Evolutionary conservation across 2,329 filamentous ascomycete genomes (phyloP).

Genomic region (Helotiales sp.): DNA sequence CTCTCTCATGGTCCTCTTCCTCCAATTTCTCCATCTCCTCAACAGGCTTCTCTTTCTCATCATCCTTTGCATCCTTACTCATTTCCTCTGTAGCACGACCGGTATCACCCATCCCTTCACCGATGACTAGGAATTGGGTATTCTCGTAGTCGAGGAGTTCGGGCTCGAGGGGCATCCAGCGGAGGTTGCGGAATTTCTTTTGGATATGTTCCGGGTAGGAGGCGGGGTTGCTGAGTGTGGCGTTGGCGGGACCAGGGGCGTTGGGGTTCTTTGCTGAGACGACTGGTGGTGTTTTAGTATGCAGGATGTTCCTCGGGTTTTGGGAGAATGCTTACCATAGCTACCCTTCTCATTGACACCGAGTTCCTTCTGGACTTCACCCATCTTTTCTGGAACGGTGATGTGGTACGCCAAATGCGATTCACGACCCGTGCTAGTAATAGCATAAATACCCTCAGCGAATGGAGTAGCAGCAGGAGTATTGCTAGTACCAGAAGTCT

Average conservation of each 20-base stretch:
- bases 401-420: slow-evolving; percentile 80
- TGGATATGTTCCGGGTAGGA: slow-evolving; percentile 72
- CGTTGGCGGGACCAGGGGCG: slow-evolving; percentile 62
- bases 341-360: slow-evolving; percentile 71
- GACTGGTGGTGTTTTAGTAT: slow-evolving; percentile 39
- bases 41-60: slow-evolving; percentile 61
- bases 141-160: slow-evolving; percentile 74
- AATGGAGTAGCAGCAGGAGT: slow-evolving; percentile 70
- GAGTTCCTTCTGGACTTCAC: slow-evolving; percentile 72
- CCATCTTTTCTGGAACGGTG: slow-evolving; percentile 69
- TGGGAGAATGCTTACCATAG: slow-evolving; percentile 44
- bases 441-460: slow-evolving; percentile 84
- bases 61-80: slow-evolving; percentile 55
- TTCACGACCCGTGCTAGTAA: slow-evolving; percentile 69
- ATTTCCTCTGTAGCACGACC: slow-evolving; percentile 56
- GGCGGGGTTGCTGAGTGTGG: slow-evolving; percentile 62
- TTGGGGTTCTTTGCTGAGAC: slow-evolving; percentile 80
- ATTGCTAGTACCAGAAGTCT: slow-evolving; percentile 65
- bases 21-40: slow-evolving; percentile 75
- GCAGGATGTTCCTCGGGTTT: not conserved
- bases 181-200: slow-evolving; percentile 69
- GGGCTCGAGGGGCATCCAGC: slow-evolving; percentile 74
- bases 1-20: slow-evolving; percentile 59
- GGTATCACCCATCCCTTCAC: slow-evolving; percentile 59
- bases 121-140: slow-evolving; percentile 77